These are phyloP conservation scores for Microsporum ferrugineum DNA, from an alignment of 2,329 filamentous ascomycete species.

Conservation along the genomic window DNA sequence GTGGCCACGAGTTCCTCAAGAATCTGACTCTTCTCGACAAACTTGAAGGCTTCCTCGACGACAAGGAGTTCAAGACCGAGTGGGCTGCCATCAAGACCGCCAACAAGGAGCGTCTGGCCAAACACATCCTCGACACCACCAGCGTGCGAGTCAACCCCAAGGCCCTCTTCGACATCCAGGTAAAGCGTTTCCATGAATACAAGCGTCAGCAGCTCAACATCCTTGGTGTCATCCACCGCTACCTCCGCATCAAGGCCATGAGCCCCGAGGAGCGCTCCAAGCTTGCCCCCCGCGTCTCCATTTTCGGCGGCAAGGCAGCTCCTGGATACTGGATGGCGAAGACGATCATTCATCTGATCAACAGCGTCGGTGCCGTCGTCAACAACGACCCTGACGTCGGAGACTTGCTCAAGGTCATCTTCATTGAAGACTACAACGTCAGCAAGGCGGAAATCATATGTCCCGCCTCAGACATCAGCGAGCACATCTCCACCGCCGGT, in stretches of 20 bases:
- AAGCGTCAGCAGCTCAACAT: slow-evolving; percentile 99
- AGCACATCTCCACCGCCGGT: slow-evolving; percentile 96
- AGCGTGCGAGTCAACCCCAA: slow-evolving; percentile 75
- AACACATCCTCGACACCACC: slow-evolving; percentile 75
- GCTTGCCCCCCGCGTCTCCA: slow-evolving; percentile 74
- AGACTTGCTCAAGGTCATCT: slow-evolving; percentile 91
- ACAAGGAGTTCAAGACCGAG: slow-evolving; percentile 82
- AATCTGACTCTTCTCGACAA: slow-evolving; percentile 79
- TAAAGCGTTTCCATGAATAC: slow-evolving; percentile 98
- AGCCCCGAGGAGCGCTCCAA: slow-evolving; percentile 75
- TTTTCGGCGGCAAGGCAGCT: slow-evolving; percentile 95
- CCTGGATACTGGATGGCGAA: slow-evolving; percentile 99
- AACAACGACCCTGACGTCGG: slow-evolving; percentile 89
- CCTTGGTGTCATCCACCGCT: slow-evolving; percentile 92
- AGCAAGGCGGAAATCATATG: slow-evolving; percentile 97
- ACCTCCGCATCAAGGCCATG: slow-evolving; percentile 79
- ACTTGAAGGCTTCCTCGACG: slow-evolving; percentile 70
- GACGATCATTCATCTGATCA: slow-evolving; percentile 94
- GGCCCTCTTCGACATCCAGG: slow-evolving; percentile 89
- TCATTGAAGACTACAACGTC: slow-evolving; percentile 97
- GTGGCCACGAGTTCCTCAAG: slow-evolving; percentile 73
- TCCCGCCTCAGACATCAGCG: slow-evolving; percentile 89
- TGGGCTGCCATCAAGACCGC: slow-evolving; percentile 95
- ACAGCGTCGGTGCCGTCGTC: slow-evolving; percentile 76
- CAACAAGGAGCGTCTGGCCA: slow-evolving; percentile 86